These are phyloP conservation scores for Boletus smithii DNA, from an alignment of 1,284 basidiomycete genomes.

Conservation along the genomic window DNA sequence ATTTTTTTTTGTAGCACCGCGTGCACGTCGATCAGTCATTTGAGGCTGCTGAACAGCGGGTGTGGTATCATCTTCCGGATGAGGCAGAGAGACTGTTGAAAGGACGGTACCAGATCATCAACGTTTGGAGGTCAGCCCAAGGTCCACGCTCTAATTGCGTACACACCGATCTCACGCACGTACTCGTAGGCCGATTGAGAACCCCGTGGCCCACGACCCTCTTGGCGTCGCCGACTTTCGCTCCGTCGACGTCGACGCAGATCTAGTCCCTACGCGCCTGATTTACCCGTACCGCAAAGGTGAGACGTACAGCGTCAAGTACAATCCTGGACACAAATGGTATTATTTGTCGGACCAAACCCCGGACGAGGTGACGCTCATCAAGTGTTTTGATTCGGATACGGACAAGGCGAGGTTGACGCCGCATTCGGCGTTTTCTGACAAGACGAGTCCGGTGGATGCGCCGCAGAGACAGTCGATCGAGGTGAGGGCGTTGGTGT, in stretches of 20 bases:
- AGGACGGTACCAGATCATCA: not conserved
- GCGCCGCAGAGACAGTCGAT: conserved; percentile 33
- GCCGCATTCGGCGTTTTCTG: conserved; percentile 44
- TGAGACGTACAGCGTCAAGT: conserved; percentile 33
- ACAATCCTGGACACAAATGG: conserved; percentile 43
- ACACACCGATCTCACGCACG: not conserved
- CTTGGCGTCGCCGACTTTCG: conserved; percentile 47
- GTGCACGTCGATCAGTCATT: not conserved
- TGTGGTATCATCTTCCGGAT: not conserved
- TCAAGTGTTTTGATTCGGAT: conserved; percentile 47
- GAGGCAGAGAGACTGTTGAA: not conserved
- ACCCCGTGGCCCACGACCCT: conserved; percentile 43
- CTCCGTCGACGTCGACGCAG: conserved; percentile 34
- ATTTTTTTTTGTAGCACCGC: not conserved
- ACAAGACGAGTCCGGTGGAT: conserved; percentile 36
- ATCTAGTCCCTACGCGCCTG: conserved; percentile 36
- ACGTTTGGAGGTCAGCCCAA: not conserved
- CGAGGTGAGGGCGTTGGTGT: conserved; percentile 20
- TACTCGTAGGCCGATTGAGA: conserved; percentile 36
- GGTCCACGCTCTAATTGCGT: not conserved
- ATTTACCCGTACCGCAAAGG: conserved; percentile 37
- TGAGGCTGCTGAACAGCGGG: not conserved
- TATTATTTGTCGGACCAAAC: conserved; percentile 45
- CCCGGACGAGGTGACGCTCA: conserved; percentile 45
- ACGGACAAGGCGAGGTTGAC: conserved; percentile 39